Evolutionary conservation across 345 rosid species (phyloP).

Genomic region (Pugionium cornutum): DNA sequence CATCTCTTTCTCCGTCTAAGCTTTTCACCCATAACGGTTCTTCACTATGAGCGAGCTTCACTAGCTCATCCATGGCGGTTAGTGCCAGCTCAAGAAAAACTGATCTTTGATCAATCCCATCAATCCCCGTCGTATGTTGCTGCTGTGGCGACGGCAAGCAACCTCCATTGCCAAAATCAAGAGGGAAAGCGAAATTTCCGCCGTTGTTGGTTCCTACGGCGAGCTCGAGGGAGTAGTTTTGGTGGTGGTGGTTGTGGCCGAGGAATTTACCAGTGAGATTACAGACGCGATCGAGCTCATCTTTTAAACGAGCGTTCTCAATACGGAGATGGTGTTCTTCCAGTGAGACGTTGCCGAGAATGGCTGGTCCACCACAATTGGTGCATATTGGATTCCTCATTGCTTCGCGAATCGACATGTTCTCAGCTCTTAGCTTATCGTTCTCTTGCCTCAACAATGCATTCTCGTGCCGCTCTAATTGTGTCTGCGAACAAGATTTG

Average conservation of each 20-base stretch:
- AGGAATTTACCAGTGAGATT: conserved; percentile 89
- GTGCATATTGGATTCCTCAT: conserved; percentile 88
- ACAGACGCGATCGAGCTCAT: conserved; percentile 83
- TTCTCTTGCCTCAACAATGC: conserved; percentile 84
- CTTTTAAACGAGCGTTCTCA: conserved; percentile 86
- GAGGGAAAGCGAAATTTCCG: conserved; percentile 40
- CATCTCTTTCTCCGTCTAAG: conserved; percentile 54
- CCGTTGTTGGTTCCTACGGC: conserved; percentile 61
- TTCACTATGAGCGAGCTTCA: conserved; percentile 57
- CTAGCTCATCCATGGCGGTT: conserved; percentile 66
- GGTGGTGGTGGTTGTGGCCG: conserved; percentile 55
- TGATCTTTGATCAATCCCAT: conserved; percentile 66
- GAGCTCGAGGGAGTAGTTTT: conserved; percentile 72
- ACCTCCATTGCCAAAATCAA: conserved; percentile 34
- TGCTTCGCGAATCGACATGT: conserved; percentile 91
- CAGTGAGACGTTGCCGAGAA: conserved; percentile 74
- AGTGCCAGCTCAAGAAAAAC: conserved; percentile 80
- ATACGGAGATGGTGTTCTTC: conserved; percentile 93
- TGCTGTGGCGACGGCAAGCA: conserved; percentile 41
- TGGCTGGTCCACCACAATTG: conserved; percentile 88
- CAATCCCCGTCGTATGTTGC: conserved; percentile 36
- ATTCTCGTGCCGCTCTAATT: conserved; percentile 93
- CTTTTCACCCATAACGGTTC: conserved; percentile 63
- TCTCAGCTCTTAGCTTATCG: conserved; percentile 87
- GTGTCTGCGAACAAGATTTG: conserved; percentile 52